Conservation (phyloP, 1,284 basidiomycete species). For the Malassezia pachydermatis region DNA sequence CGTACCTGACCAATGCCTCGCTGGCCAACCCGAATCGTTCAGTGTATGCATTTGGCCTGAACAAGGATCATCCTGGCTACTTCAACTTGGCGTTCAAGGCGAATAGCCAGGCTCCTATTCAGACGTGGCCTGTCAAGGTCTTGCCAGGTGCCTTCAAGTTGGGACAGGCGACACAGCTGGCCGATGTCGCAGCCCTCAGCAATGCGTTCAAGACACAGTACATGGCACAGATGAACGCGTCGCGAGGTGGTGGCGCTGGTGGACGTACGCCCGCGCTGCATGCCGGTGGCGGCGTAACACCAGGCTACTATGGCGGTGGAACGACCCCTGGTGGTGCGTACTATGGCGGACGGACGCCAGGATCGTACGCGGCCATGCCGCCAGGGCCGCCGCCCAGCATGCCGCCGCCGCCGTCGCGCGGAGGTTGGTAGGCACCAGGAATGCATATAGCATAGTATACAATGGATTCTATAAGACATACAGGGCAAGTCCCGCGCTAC, state of each 20-base stretch:
- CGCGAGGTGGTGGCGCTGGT: conserved; percentile 28
- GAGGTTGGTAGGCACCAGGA: background rate
- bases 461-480: no score
- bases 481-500: no score
- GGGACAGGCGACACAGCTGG: conserved; percentile 38
- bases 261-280: conserved; percentile 28
- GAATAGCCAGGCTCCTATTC: conserved; percentile 51
- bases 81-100: conserved; percentile 88
- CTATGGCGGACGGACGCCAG: conserved; percentile 12
- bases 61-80: conserved; percentile 78
- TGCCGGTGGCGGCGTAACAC: conserved; percentile 21
- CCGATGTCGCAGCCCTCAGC: conserved; percentile 39
- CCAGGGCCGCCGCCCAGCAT: conserved; percentile 5
- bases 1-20: conserved; percentile 49
- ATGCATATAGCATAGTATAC: background rate
- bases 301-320: conserved; percentile 5
- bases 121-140: conserved; percentile 48
- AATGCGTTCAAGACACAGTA: conserved; percentile 49
- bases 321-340: conserved; percentile 18
- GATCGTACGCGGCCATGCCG: conserved; percentile 1
- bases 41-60: conserved; percentile 90
- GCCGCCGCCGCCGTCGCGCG: conserved; percentile 1
- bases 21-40: conserved; percentile 88
- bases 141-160: conserved; percentile 44
- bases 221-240: conserved; percentile 28